Conservation (phyloP, 306 rosid species). For the Rosa lucieae region DNA sequence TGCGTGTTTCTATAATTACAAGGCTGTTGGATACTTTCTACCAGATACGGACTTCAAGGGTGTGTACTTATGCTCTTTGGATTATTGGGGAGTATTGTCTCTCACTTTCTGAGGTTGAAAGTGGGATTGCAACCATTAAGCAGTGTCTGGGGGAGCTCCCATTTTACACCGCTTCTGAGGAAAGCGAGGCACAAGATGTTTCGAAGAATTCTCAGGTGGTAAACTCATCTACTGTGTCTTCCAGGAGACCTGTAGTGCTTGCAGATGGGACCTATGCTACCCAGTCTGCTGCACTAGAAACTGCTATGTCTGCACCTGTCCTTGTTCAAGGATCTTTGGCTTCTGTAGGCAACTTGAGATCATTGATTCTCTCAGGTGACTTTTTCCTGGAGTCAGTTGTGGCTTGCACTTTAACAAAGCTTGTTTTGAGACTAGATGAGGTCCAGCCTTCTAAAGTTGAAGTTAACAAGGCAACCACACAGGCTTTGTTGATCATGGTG, state of each 20-base stretch:
- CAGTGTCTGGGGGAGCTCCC: constrained; percentile 97
- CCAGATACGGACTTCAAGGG: constrained; percentile 91
- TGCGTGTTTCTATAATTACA: constrained; percentile 83
- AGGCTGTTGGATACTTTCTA: constrained; percentile 91
- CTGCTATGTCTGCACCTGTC: constrained; percentile 86
- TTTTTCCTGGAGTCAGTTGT: constrained; percentile 92
- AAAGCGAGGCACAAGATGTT: constrained; percentile 69
- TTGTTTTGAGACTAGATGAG: constrained; percentile 82
- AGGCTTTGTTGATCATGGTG: constrained; percentile 76
- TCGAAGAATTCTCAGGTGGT: constrained; percentile 54
- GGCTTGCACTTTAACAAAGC: constrained; percentile 86
- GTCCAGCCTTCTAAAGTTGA: constrained; percentile 83
- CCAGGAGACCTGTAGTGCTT: constrained; percentile 92
- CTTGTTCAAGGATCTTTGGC: constrained; percentile 75
- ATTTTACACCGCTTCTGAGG: constrained; percentile 73
- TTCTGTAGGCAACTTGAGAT: constrained; percentile 82
- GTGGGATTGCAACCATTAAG: constrained; percentile 70
- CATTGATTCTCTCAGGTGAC: constrained; percentile 87
- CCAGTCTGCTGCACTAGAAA: constrained; percentile 94
- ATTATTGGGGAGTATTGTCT: constrained; percentile 90
- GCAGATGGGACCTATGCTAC: constrained; percentile 99
- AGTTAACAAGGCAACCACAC: constrained; percentile 67
- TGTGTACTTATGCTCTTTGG: constrained; percentile 96
- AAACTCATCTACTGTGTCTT: constrained; percentile 67
- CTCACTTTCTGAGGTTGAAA: constrained; percentile 90